Evolutionary conservation across 2,329 filamentous ascomycete species (phyloP), one percentile per base, ranked within the genome.

Genomic region (Aureobasidium sp.): DNA sequence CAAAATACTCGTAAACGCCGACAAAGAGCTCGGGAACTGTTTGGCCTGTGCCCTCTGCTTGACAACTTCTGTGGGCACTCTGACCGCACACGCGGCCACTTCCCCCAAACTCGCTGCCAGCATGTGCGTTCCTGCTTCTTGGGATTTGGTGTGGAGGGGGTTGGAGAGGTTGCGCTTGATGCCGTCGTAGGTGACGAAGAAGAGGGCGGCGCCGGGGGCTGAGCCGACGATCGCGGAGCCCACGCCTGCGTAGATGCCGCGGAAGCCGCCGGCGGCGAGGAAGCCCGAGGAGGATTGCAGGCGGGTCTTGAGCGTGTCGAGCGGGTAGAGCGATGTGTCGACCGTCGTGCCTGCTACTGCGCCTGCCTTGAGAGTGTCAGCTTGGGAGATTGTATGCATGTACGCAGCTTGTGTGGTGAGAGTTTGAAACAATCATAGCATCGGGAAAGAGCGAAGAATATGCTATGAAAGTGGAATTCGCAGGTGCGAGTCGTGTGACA

Each of bases 221-320:
- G 88, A 95, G 25, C 94, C 93, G 55, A 96, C 84, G 47, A 97
- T 76, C 0, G 90, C 90, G 55, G 83, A 88, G 44, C 91, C 93
- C 14, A 98, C 83, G 66, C 93, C 93, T 40, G 88, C 85, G 75
- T 98, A 98, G 63, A 97, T 88, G 57, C 91, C 90, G 45, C 79
- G 79, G 78, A 97, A 90, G 64, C 91, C 91, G 66, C 93, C 91
- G 2, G 85, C 84, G 53, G 86, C 78, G 65, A 88, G 82, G 75
- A 95, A 90, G 68, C 85, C 83, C 54, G 78, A 68, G 42, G 80
- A 80, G 58, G 90, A 89, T 74, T 98, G 93, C 6, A 98, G 88
- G 14, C 93, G 90, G 38, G 94, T 98, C 74, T 98, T 98, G 67
- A 98, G 84, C 0, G 93, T 98, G 79, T 98, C 94, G 77, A 98